Conservation (phyloP, 108 stramenopile species). For the Pseudonitzschia multiseries region DNA sequence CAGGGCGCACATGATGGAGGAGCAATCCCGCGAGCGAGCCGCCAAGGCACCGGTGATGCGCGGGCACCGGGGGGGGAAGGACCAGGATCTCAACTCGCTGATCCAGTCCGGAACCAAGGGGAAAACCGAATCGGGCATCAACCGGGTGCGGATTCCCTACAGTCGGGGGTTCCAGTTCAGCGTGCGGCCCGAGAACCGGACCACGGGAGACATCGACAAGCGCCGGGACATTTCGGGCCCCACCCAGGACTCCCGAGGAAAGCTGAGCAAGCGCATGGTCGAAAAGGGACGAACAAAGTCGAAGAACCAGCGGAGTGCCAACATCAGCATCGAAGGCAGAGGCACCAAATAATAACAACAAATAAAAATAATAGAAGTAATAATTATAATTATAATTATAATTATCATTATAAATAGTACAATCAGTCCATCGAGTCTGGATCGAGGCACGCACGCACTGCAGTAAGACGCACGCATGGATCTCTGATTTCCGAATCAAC, state of each 20-base stretch:
- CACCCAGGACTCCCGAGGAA: constrained; percentile 52
- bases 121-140: constrained; percentile 52
- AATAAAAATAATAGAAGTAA: too few relatives aligned
- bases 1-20: constrained; percentile 34
- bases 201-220: constrained; percentile 57
- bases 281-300: constrained; percentile 68
- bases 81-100: constrained; percentile 41
- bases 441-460: too few relatives aligned
- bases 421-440: too few relatives aligned
- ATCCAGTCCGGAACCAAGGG: constrained; percentile 43
- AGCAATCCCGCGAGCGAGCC: constrained; percentile 10
- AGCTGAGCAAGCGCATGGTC: constrained; percentile 69
- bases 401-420: too few relatives aligned
- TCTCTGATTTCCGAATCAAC: too few relatives aligned
- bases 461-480: too few relatives aligned
- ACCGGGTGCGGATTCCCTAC: constrained; percentile 84
- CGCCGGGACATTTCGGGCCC: constrained; percentile 38
- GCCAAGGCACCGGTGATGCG: constrained; percentile 13
- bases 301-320: constrained; percentile 83
- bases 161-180: constrained; percentile 85
- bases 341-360: constrained; percentile 43
- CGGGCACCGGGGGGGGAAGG: constrained; percentile 29
- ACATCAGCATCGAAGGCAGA: constrained; percentile 84
- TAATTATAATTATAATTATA: too few relatives aligned
- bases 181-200: constrained; percentile 64